phyloP scores from a whole-genome alignment of 495 filamentous ascomycete species.

The Lichina pygmaea region DNA sequence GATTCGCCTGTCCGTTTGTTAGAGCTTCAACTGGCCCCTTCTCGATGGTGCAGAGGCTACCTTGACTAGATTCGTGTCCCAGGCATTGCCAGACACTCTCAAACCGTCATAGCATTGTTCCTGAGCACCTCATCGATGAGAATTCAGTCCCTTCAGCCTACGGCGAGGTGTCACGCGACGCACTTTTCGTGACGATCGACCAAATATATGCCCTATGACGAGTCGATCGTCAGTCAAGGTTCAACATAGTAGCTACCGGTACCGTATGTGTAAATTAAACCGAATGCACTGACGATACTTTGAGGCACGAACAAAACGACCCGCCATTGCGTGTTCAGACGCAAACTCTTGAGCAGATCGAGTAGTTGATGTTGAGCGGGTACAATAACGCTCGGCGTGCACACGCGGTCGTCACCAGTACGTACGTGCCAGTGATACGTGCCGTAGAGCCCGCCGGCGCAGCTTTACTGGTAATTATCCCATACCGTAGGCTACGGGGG shows the following conservation, averaged over 20 bases:
- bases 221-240: too few species aligned
- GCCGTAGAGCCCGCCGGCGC: constrained; percentile 8
- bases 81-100: constrained; percentile 82
- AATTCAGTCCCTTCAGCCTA: not conserved
- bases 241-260: too few species aligned
- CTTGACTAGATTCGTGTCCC: constrained; percentile 97
- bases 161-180: not conserved
- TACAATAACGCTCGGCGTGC: not conserved
- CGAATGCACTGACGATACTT: constrained; percentile 64
- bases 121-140: constrained; percentile 10
- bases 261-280: too few species aligned
- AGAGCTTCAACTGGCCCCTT: constrained; percentile 5
- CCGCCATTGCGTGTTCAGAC: constrained; percentile 30
- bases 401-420: constrained; percentile 2
- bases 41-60: constrained; percentile 17
- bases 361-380: not conserved
- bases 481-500: not conserved
- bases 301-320: constrained; percentile 90
- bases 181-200: constrained; percentile 75
- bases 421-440: constrained; percentile 13
- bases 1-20: constrained; percentile 41
- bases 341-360: not conserved
- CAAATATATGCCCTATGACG: constrained; percentile 75
- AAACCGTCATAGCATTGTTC: constrained; percentile 95
- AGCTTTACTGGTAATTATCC: constrained; percentile 1